Evolutionary conservation across 148 eudicot genomes (phyloP).

Genomic region (Amaranthus hypochondriacus): DNA sequence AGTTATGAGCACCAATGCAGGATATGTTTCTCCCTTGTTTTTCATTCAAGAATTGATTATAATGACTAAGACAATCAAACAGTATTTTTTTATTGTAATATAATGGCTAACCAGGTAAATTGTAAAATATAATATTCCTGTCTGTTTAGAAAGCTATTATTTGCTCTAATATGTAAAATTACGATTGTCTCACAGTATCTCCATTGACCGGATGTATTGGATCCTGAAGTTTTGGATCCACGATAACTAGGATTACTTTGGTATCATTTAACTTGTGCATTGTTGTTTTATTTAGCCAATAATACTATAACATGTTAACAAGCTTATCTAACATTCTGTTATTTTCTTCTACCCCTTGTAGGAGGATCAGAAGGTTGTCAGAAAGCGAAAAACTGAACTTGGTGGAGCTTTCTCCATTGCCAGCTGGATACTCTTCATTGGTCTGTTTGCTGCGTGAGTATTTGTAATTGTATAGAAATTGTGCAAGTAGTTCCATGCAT

Average conservation of each 20-base stretch:
- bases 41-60: too few species aligned
- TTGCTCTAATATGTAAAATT: neutral
- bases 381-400: constrained; percentile 90
- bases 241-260: neutral
- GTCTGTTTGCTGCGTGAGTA: constrained; percentile 87
- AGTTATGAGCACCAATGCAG: too few species aligned
- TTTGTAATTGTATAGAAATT: constrained; percentile 5
- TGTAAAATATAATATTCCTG: neutral
- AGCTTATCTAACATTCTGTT: constrained; percentile 1
- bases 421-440: constrained; percentile 90
- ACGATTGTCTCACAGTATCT: constrained; percentile 3
- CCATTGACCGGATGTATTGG: neutral
- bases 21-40: too few species aligned
- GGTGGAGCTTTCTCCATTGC: constrained; percentile 93
- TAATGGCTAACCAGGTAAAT: too few species aligned
- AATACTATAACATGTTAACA: neutral
- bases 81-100: too few species aligned
- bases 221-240: neutral
- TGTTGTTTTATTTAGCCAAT: neutral
- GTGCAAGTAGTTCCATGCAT: constrained; percentile 1
- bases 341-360: constrained; percentile 17
- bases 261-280: neutral
- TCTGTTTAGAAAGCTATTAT: neutral
- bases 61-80: too few species aligned
- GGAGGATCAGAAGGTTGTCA: constrained; percentile 84